Evolutionary conservation across 148 eudicot genomes (phyloP), one percentile per base, ranked within the genome.

Genomic region (Rhododendron mucronatum): DNA sequence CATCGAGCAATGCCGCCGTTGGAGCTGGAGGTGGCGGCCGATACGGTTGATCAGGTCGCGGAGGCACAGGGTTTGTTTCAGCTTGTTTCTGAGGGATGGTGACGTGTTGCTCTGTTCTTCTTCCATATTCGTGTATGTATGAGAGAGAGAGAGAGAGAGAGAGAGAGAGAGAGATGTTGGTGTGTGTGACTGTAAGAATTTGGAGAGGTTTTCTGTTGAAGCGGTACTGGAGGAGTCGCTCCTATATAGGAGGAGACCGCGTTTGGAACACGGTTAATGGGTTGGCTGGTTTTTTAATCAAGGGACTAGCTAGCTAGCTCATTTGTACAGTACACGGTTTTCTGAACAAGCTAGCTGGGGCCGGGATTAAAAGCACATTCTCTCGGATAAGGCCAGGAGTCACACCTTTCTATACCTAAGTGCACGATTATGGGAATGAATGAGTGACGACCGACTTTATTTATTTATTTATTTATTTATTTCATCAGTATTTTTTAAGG

Each of bases 1-100:
- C 71, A 18, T 9, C 41, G 94, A 73, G 28, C 45, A 87, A 28
- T 78, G 87, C 44, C 91, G 80, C 65, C 86, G 84, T 14, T 59
- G 78, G 30, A 30, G 35, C 1, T 33, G 35, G 53, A 84, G 75
- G 9, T 82, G 85, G 13, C 94, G 89, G 65, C 16, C 7, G 37
- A 69, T 69, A 1, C 75, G 75, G 39, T 13, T 69, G 37, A 69
- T 69, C 37, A 69, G 37, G 75, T 69, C 37, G 39, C 39, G 39
- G 71, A 11, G 6, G 41, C 39, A 14, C 16, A 30, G 20, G 8
- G 76, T 71, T 71, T 71, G 76, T 65, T 10, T 65, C 71, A 65
- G 71, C 71, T 65, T 65, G 71, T n/a, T 65, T 2, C n/a, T 65
- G 3, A 65, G 13, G 12, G 71, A 65, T 1, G 71, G 13, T 2